Conservation (phyloP, 2,329 filamentous ascomycete species). For the Pseudocercospora musae region DNA sequence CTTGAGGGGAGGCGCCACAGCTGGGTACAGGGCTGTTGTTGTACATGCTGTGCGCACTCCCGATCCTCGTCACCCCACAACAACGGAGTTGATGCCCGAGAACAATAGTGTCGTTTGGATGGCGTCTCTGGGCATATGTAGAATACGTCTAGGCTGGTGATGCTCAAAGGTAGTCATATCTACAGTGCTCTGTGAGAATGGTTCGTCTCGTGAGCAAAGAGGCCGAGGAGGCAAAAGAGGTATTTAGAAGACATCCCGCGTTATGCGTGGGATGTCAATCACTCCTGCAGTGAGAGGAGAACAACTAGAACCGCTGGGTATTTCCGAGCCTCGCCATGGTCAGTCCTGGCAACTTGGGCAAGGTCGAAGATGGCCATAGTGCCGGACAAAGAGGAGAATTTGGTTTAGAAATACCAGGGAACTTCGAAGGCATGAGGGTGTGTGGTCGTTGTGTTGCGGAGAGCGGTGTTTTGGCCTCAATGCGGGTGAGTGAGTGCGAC, state of each 20-base stretch:
- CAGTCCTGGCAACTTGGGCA: not conserved
- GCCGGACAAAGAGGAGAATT: not conserved
- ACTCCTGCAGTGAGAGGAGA: not conserved
- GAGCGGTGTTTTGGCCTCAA: not conserved
- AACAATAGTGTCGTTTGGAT: not conserved
- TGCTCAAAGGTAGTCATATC: not conserved
- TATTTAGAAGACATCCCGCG: not conserved
- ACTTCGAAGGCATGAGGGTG: not conserved
- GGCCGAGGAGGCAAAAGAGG: not conserved
- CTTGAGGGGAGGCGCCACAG: not conserved
- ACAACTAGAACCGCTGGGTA: too few relatives aligned
- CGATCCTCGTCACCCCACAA: not conserved
- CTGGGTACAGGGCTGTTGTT: not conserved
- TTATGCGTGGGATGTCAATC: not conserved
- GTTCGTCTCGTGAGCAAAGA: not conserved
- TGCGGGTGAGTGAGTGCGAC: not conserved
- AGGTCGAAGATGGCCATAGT: not conserved
- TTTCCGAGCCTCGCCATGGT: not conserved
- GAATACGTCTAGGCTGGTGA: not conserved
- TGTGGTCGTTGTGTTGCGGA: not conserved
- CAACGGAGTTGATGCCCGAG: not conserved
- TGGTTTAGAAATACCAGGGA: not conserved
- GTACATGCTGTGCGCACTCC: not conserved
- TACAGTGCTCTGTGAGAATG: not conserved
- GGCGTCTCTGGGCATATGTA: not conserved